Percentiles rank a stretch among this genome's conserved stretches.
Evolutionary conservation across 352 stramenopile species (phyloP).

Genomic region (Phytophthora melonis): DNA sequence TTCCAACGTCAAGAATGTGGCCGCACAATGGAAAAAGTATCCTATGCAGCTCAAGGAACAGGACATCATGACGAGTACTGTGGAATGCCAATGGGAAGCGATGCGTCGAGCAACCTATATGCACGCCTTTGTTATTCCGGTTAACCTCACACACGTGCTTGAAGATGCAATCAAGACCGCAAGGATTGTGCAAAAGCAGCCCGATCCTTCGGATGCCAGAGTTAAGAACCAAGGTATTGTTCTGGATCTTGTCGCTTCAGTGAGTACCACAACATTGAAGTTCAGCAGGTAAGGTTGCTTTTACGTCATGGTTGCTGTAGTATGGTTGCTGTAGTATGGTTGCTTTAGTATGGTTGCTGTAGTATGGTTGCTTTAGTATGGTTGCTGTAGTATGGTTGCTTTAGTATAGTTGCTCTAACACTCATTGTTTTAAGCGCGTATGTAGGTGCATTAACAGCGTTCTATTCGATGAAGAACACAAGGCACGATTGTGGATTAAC

Average conservation of each 20-base stretch:
- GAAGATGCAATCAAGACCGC: not conserved
- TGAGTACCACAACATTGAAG: slow-evolving; percentile 11
- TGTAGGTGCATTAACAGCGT: not conserved
- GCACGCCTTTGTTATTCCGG: slow-evolving; percentile 11
- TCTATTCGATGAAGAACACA: not conserved
- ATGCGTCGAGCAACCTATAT: too few relatives aligned
- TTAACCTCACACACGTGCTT: slow-evolving; percentile 2
- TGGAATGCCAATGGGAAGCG: too few relatives aligned
- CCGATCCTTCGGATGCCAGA: not conserved
- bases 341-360: too few relatives aligned
- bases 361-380: too few relatives aligned
- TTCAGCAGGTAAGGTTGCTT: slow-evolving; percentile 20
- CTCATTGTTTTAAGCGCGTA: not conserved
- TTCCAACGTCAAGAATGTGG: too few relatives aligned
- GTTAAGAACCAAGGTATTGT: slow-evolving; percentile 11
- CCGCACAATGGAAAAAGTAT: too few relatives aligned
- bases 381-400: slow-evolving; percentile 7
- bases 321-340: too few relatives aligned
- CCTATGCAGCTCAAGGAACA: too few relatives aligned
- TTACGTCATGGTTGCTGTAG: too few relatives aligned
- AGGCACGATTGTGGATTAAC: slow-evolving; percentile 1
- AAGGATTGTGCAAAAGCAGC: not conserved
- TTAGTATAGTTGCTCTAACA: slow-evolving; percentile 7
- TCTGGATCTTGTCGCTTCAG: not conserved
- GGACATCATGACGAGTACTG: too few relatives aligned